These are phyloP conservation scores for Xylaria multiplex DNA, from an alignment of 2,329 filamentous ascomycete species.

Conservation along the genomic window DNA sequence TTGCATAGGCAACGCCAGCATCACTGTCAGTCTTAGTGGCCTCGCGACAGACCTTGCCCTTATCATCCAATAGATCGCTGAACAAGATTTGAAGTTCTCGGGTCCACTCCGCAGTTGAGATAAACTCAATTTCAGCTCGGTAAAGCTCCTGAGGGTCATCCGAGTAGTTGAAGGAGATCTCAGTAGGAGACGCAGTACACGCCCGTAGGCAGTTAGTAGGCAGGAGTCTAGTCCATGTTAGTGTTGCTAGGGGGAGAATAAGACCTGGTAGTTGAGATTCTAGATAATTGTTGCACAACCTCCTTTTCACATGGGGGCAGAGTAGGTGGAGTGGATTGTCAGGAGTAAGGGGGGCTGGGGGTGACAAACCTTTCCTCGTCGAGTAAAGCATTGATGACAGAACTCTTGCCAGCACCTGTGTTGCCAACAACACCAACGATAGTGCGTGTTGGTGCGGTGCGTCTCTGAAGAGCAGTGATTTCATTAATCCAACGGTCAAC, in stretches of 20 bases:
- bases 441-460: slow-evolving; percentile 51
- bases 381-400: slow-evolving; percentile 70
- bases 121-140: slow-evolving; percentile 46
- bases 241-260: neutral
- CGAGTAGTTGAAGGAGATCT: slow-evolving; percentile 47
- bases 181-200: slow-evolving; percentile 45
- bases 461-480: slow-evolving; percentile 54
- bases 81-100: slow-evolving; percentile 43
- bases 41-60: slow-evolving; percentile 42
- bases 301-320: no score
- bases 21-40: slow-evolving; percentile 40
- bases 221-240: slow-evolving; percentile 37
- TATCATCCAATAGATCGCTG: slow-evolving; percentile 40
- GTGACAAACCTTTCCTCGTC: slow-evolving; percentile 63
- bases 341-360: neutral
- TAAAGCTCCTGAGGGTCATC: slow-evolving; percentile 42
- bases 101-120: slow-evolving; percentile 42
- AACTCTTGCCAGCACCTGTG: slow-evolving; percentile 71
- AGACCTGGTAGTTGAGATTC: neutral
- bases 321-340: neutral
- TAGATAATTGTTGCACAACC: neutral
- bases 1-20: slow-evolving; percentile 45
- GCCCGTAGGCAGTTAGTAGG: slow-evolving; percentile 45
- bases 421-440: slow-evolving; percentile 69
- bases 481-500: slow-evolving; percentile 51